Percentiles rank a stretch among this genome's conserved stretches.
Conservation (phyloP, 495 filamentous ascomycete species). For the Aspergillus indologenus region DNA sequence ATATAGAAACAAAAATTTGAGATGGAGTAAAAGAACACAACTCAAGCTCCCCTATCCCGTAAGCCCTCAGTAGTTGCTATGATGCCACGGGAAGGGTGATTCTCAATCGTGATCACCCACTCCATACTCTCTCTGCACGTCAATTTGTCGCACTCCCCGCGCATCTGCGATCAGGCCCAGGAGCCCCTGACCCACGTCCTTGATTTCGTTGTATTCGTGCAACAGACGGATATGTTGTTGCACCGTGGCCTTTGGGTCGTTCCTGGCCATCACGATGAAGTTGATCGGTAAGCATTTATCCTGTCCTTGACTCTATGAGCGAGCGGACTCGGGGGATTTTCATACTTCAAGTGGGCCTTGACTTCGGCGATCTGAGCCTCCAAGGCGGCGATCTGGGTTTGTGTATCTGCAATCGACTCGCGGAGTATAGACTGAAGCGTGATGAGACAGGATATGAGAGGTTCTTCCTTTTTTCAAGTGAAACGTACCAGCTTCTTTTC, state of each 20-base stretch:
- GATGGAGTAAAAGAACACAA: neutral
- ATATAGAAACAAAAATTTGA: neutral
- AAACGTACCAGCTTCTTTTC: slow-evolving; percentile 24
- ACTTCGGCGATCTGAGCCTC: slow-evolving; percentile 33
- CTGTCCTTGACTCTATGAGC: too few relatives aligned
- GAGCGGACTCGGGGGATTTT: too few relatives aligned
- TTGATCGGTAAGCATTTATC: neutral
- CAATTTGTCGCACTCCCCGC: slow-evolving; percentile 56
- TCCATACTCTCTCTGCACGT: slow-evolving; percentile 61
- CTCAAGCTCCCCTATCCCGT: neutral
- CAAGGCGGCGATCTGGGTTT: slow-evolving; percentile 29
- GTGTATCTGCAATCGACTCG: slow-evolving; percentile 34
- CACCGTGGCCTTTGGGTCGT: slow-evolving; percentile 46
- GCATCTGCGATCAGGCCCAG: slow-evolving; percentile 73
- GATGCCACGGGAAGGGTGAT: neutral
- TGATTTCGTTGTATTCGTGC: slow-evolving; percentile 77
- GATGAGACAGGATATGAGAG: neutral
- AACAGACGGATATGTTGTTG: slow-evolving; percentile 64
- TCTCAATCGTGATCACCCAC: slow-evolving; percentile 39
- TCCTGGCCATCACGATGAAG: slow-evolving; percentile 13
- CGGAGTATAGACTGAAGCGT: slow-evolving; percentile 25
- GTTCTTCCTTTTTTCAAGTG: neutral
- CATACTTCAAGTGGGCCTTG: slow-evolving; percentile 38
- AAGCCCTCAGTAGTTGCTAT: neutral
- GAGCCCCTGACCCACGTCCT: slow-evolving; percentile 68